phyloP scores from a whole-genome alignment of 1,284 basidiomycete species.

The Ceratobasidium theobromae region DNA sequence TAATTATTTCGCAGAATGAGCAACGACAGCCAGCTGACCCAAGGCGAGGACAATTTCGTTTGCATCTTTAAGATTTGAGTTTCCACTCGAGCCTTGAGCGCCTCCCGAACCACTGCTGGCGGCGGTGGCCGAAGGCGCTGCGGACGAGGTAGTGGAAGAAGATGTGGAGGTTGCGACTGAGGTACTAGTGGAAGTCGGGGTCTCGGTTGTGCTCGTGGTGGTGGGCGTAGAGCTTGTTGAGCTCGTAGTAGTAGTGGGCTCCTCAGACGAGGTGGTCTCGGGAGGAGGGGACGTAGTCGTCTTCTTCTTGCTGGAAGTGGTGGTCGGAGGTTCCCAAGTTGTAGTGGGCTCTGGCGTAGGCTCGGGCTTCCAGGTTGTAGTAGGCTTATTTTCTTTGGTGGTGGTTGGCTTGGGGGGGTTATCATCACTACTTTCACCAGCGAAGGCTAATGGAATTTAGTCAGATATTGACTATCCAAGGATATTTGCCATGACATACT shows the following conservation, averaged over 20 bases:
- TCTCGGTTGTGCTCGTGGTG: slow-evolving; percentile 23
- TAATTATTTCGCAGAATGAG: background rate
- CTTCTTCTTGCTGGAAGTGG: background rate
- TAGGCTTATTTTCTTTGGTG: slow-evolving; percentile 19
- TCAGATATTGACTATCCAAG: background rate
- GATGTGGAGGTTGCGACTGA: slow-evolving; percentile 16
- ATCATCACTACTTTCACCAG: slow-evolving; percentile 14
- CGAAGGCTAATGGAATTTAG: slow-evolving; percentile 14
- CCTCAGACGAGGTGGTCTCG: slow-evolving; percentile 4
- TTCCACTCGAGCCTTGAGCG: background rate
- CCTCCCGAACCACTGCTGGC: background rate
- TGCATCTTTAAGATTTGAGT: slow-evolving; percentile 20
- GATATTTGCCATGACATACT: background rate
- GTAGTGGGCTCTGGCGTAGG: background rate
- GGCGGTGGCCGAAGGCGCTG: background rate
- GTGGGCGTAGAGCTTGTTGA: slow-evolving; percentile 18
- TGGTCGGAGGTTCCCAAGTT: slow-evolving; percentile 2
- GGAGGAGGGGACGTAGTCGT: slow-evolving; percentile 8
- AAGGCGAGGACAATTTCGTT: slow-evolving; percentile 30
- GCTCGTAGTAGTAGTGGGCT: slow-evolving; percentile 1
- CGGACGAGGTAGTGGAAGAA: background rate
- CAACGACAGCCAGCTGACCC: slow-evolving; percentile 12
- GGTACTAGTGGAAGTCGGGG: slow-evolving; percentile 2
- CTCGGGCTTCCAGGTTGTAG: slow-evolving; percentile 6
- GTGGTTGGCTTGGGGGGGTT: slow-evolving; percentile 9